Base-by-base conservation (phyloP, 257 asterid genomes). In the Mentha longifolia region DNA sequence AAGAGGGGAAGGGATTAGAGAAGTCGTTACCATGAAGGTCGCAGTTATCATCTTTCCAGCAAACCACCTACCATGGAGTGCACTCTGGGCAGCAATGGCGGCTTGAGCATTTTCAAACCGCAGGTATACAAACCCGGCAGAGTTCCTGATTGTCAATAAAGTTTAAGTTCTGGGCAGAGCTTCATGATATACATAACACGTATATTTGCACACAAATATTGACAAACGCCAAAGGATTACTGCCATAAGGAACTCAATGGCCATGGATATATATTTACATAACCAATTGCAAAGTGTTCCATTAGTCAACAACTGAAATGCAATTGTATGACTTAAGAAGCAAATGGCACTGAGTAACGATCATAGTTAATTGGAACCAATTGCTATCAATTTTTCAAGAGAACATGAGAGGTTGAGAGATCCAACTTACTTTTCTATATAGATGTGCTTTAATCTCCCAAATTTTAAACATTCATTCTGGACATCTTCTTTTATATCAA, bases 41-140 rank as follows among this genome's bases (percentile, higher is more conserved):
- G 96, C 90, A 7, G 92, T 85, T 68, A 89, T 87, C 94, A 87
- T 87, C 77, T 87, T 89, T 67, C 92, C 90, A 52, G 94, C 90
- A 79, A 87, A 87, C 96, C 96, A 89, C 79, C 94, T 75, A 64
- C 94, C 94, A 61, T 89, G 92, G 68, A 89, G 90, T 7, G 89
- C 92, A 0, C 74, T 87, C 41, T 87, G 94, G 47, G 96, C 95
- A 58, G 80, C 82, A 37, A 80, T 9, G 52, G 96, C 86, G 43
- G 90, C 52, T 79, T 81, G 78, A 25, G 82, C 66, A 61, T 74
- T 71, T 74, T 85, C 89, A 76, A 86, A 89, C 79, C 87, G 82
- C 75, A 89, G 76, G 82, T 85, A 89, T 49, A 89, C 93, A 55
- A 77, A 80, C 52, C 96, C 96, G 39, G 84, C 85, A 66, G 87